These are phyloP conservation scores for Vinca minor DNA, from an alignment of 257 asterid genomes.

Conservation along the genomic window DNA sequence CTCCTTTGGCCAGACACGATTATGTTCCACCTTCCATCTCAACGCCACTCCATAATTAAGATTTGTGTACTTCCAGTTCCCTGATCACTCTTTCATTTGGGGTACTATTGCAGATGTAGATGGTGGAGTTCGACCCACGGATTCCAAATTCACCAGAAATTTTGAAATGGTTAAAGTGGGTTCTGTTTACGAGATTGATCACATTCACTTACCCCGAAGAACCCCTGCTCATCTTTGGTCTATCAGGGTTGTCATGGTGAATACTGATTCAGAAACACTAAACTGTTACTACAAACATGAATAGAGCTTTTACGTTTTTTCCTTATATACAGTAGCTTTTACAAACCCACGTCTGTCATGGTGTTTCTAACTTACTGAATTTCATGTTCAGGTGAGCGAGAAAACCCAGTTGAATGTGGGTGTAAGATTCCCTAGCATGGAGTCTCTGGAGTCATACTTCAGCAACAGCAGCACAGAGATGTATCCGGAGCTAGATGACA, in stretches of 20 bases:
- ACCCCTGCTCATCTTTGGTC: conserved; percentile 66
- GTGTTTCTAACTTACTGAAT: no score
- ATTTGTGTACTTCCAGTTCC: not conserved
- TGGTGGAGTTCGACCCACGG: conserved; percentile 8
- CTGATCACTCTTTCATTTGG: not conserved
- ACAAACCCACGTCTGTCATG: no score
- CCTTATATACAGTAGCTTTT: no score
- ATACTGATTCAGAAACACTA: not conserved
- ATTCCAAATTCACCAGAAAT: conserved; percentile 7
- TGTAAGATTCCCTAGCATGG: conserved; percentile 68
- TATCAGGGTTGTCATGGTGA: conserved; percentile 75
- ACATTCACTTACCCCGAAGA: conserved; percentile 49
- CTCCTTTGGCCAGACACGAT: conserved; percentile 22
- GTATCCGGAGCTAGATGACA: conserved; percentile 78
- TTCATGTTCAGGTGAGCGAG: conserved; percentile 57
- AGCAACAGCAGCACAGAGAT: conserved; percentile 51
- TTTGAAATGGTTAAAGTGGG: conserved; percentile 32
- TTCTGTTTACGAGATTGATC: conserved; percentile 67
- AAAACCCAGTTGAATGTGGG: conserved; percentile 48
- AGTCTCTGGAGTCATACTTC: conserved; percentile 54
- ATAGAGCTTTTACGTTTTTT: not conserved
- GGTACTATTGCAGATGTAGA: conserved; percentile 8
- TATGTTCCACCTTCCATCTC: conserved; percentile 14
- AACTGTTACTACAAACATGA: not conserved
- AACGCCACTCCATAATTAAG: conserved; percentile 5